phyloP scores from a whole-genome alignment of 495 filamentous ascomycete genomes.

The Astrothelium macrocarpum region DNA sequence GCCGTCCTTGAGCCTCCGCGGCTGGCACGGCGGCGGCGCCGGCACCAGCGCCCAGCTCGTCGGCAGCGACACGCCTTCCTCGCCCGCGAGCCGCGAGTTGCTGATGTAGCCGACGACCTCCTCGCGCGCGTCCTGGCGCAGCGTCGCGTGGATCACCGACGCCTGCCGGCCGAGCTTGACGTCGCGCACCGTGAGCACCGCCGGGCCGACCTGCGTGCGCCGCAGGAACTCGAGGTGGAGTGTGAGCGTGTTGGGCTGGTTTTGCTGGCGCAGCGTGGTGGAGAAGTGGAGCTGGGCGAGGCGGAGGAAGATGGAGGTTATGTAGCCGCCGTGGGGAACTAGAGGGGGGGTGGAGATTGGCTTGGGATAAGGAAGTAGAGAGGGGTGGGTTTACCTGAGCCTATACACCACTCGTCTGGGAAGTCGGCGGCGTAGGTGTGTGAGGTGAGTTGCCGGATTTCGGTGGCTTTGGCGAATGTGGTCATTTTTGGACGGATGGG shows the following conservation, averaged over 20 bases:
- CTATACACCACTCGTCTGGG: conserved; percentile 59
- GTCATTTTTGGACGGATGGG: not conserved
- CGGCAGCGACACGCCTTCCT: conserved; percentile 47
- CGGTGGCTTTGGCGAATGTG: conserved; percentile 49
- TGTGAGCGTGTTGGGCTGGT: conserved; percentile 53
- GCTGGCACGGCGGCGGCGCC: conserved; percentile 37
- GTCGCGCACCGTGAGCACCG: conserved; percentile 55
- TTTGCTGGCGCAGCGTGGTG: conserved; percentile 49
- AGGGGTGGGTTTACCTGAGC: conserved; percentile 42
- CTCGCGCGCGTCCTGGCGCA: conserved; percentile 46
- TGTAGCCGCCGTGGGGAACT: conserved; percentile 82
- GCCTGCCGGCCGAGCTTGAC: conserved; percentile 62
- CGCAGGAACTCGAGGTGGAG: conserved; percentile 67
- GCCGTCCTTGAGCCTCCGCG: conserved; percentile 30
- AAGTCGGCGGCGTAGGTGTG: conserved; percentile 55
- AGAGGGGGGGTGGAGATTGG: not conserved
- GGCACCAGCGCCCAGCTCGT: conserved; percentile 46
- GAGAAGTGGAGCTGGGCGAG: conserved; percentile 54
- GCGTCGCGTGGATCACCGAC: conserved; percentile 59
- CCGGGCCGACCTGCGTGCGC: conserved; percentile 55
- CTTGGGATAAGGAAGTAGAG: conserved; percentile 1
- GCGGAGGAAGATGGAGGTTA: conserved; percentile 53
- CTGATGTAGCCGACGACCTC: conserved; percentile 62
- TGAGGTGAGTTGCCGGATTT: conserved; percentile 43
- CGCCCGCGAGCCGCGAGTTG: conserved; percentile 49